phyloP scores from a whole-genome alignment of 2,329 filamentous ascomycete genomes.

The Stromatinia cepivora region DNA sequence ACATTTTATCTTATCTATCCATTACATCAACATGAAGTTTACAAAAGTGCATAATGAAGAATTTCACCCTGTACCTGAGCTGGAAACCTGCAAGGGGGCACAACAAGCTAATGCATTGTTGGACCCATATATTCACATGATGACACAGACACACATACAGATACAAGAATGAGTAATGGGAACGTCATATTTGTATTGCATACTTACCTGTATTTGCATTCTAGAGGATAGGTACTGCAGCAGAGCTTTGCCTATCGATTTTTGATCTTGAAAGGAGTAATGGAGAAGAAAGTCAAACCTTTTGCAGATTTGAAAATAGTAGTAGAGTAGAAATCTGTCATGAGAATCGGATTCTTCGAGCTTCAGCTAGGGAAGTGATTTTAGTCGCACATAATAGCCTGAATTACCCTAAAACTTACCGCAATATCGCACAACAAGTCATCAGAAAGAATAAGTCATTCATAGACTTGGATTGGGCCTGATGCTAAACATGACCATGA shows the following conservation, averaged over 20 bases:
- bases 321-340: not conserved
- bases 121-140: not conserved
- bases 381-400: too few relatives aligned
- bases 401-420: not conserved
- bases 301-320: too few relatives aligned
- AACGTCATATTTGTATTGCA: conserved; percentile 4
- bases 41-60: not conserved
- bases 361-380: not conserved
- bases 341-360: not conserved
- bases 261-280: not conserved
- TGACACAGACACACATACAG: too few relatives aligned
- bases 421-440: not conserved
- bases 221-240: not conserved
- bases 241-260: not conserved
- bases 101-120: not conserved
- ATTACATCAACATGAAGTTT: not conserved
- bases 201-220: not conserved
- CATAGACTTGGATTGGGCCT: not conserved
- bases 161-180: not conserved
- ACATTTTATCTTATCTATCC: too few relatives aligned
- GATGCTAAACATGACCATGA: not conserved
- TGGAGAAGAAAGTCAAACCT: not conserved
- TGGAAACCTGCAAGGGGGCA: not conserved
- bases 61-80: not conserved
- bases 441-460: not conserved